A percentile compares a stretch with the other conserved stretches of the same genome.
Conservation (phyloP, 1,139 yeast species). For the Lodderomyces theae region DNA sequence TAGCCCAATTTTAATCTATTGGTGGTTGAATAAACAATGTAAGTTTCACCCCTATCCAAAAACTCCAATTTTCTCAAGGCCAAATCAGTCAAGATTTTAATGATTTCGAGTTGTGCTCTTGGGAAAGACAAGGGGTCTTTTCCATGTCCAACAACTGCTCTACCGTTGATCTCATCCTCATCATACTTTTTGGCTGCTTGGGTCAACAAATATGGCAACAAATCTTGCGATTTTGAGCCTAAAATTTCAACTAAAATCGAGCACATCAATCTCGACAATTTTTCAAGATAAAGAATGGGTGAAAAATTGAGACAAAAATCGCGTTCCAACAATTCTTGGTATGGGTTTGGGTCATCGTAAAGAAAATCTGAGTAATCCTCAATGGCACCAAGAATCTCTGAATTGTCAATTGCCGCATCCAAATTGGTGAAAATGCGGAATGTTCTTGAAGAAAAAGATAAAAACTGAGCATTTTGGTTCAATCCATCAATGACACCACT, state of each 20-base stretch:
- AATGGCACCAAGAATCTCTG: conserved; percentile 39
- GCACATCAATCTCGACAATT: conserved; percentile 39
- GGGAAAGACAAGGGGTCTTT: conserved; percentile 21
- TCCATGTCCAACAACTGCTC: conserved; percentile 9
- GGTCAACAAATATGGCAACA: conserved; percentile 31
- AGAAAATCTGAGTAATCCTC: conserved; percentile 33
- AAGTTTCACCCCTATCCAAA: conserved; percentile 46
- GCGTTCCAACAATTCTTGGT: conserved; percentile 26
- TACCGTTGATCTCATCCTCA: conserved; percentile 11
- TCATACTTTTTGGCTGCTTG: conserved; percentile 25
- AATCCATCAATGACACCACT: conserved; percentile 49
- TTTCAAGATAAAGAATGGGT: conserved; percentile 47
- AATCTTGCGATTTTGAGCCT: conserved; percentile 21
- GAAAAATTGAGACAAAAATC: conserved; percentile 33
- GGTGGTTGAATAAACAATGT: conserved; percentile 42
- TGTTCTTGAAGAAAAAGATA: conserved; percentile 26
- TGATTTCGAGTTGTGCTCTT: conserved; percentile 25
- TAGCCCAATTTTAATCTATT: conserved; percentile 41
- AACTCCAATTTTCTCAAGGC: conserved; percentile 41
- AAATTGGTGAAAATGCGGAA: conserved; percentile 34
- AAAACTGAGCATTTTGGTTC: conserved; percentile 30
- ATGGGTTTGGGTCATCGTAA: conserved; percentile 23
- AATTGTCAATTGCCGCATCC: conserved; percentile 40
- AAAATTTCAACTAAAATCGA: conserved; percentile 31
- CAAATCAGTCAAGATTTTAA: conserved; percentile 30